These are phyloP conservation scores for Cyamopsis tetragonoloba DNA, from an alignment of 306 rosid species.

Conservation along the genomic window DNA sequence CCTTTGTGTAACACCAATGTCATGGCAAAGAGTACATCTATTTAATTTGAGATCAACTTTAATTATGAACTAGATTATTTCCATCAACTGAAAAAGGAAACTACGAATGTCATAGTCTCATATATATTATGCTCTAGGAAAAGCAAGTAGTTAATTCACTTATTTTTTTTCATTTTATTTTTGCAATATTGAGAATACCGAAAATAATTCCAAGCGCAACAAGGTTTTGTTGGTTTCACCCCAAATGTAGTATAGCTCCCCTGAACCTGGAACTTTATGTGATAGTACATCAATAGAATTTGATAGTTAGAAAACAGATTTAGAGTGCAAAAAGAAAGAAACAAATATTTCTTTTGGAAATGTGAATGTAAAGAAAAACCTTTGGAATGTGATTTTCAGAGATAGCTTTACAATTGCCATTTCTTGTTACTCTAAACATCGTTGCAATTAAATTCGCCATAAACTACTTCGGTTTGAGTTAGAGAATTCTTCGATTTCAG, in stretches of 20 bases:
- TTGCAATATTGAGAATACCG: slow-evolving; percentile 38
- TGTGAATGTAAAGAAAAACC: slow-evolving; percentile 19
- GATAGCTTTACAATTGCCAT: no score
- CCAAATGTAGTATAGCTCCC: slow-evolving; percentile 60
- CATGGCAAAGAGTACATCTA: slow-evolving; percentile 56
- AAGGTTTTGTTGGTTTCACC: slow-evolving; percentile 51
- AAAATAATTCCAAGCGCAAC: slow-evolving; percentile 56
- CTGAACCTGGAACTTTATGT: slow-evolving; percentile 59
- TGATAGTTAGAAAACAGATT: background rate
- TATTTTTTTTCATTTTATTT: background rate
- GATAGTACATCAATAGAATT: background rate
- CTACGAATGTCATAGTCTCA: background rate
- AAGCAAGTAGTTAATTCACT: background rate
- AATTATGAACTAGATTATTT: slow-evolving; percentile 44
- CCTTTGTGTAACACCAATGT: slow-evolving; percentile 63
- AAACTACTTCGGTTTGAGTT: no score
- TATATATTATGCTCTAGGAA: no score
- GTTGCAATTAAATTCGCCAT: no score
- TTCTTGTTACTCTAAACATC: no score
- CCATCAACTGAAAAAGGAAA: slow-evolving; percentile 54
- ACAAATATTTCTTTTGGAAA: background rate
- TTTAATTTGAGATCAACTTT: slow-evolving; percentile 51
- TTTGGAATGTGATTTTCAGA: no score
- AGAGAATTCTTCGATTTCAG: no score
- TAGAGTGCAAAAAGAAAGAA: background rate